A percentile compares a stretch with the other conserved stretches of the same genome.
Evolutionary conservation across 805 yeast species (phyloP).

Genomic region (Wickerhamiella cacticola): DNA sequence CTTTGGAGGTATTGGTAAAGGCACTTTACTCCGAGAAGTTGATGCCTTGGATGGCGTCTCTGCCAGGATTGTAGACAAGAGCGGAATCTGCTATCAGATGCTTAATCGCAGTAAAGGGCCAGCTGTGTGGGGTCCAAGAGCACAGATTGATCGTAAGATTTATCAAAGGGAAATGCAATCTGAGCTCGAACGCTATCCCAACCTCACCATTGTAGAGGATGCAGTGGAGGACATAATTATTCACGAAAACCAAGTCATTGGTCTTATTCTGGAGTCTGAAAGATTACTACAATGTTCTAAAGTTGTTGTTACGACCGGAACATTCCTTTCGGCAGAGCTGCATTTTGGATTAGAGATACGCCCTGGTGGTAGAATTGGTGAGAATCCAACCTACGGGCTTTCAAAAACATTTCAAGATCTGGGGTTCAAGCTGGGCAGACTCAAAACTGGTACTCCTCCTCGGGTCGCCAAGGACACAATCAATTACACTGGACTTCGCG

Average conservation of each 20-base stretch:
- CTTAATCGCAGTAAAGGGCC: conserved; percentile 81
- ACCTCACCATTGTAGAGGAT: conserved; percentile 52
- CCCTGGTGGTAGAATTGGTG: conserved; percentile 93
- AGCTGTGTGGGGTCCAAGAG: conserved; percentile 97
- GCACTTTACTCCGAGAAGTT: conserved; percentile 79
- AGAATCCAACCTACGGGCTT: conserved; percentile 79
- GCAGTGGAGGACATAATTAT: conserved; percentile 77
- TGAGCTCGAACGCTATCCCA: conserved; percentile 42
- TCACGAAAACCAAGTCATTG: conserved; percentile 40
- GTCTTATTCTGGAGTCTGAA: conserved; percentile 56
- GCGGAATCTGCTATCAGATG: conserved; percentile 85
- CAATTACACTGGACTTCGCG: conserved; percentile 47
- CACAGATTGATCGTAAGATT: conserved; percentile 81
- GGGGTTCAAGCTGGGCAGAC: conserved; percentile 74
- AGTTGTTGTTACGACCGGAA: conserved; percentile 89
- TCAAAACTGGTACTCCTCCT: conserved; percentile 97
- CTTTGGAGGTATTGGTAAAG: conserved; percentile 98
- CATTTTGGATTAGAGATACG: conserved; percentile 71
- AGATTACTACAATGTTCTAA: conserved; percentile 23
- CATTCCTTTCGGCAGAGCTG: conserved; percentile 87
- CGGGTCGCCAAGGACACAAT: conserved; percentile 64
- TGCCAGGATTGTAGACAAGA: conserved; percentile 72
- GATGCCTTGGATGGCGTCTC: conserved; percentile 95
- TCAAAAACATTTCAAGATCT: conserved; percentile 63
- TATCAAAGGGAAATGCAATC: conserved; percentile 72